Conservation (phyloP, 2,329 filamentous ascomycete species). For the Hansfordia pulvinata region DNA sequence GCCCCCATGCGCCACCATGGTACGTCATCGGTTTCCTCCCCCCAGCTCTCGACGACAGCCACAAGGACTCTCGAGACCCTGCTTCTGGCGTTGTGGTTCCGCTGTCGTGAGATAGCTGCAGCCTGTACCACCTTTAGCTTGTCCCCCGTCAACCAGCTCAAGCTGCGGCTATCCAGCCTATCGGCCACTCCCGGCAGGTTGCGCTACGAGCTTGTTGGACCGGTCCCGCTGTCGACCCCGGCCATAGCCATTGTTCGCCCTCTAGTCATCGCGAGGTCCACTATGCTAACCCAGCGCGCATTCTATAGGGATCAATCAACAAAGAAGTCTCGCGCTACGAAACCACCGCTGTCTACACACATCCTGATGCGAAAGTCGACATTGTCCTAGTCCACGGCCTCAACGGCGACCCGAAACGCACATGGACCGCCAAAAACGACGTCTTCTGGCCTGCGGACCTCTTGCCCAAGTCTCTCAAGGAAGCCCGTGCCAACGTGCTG, state of each 20-base stretch:
- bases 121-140: too few relatives aligned
- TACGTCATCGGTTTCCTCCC: too few relatives aligned
- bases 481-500: slow-evolving; percentile 47
- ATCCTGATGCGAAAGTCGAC: slow-evolving; percentile 45
- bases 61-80: too few relatives aligned
- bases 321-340: slow-evolving; percentile 40
- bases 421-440: slow-evolving; percentile 43
- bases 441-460: slow-evolving; percentile 60
- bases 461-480: slow-evolving; percentile 44
- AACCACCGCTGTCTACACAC: slow-evolving; percentile 42
- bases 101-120: too few relatives aligned
- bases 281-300: slow-evolving; percentile 6
- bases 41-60: too few relatives aligned
- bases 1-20: too few relatives aligned
- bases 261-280: slow-evolving; percentile 4
- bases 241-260: slow-evolving; percentile 1
- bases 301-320: slow-evolving; percentile 30
- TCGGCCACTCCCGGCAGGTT: too few relatives aligned
- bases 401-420: slow-evolving; percentile 51
- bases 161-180: too few relatives aligned
- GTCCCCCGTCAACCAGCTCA: too few relatives aligned
- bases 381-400: slow-evolving; percentile 60
- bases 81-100: too few relatives aligned
- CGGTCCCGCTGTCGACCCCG: too few relatives aligned
- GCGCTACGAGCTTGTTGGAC: too few relatives aligned